Conservation (phyloP, 2,329 filamentous ascomycete species). For the Trichophyton mentagrophytes region DNA sequence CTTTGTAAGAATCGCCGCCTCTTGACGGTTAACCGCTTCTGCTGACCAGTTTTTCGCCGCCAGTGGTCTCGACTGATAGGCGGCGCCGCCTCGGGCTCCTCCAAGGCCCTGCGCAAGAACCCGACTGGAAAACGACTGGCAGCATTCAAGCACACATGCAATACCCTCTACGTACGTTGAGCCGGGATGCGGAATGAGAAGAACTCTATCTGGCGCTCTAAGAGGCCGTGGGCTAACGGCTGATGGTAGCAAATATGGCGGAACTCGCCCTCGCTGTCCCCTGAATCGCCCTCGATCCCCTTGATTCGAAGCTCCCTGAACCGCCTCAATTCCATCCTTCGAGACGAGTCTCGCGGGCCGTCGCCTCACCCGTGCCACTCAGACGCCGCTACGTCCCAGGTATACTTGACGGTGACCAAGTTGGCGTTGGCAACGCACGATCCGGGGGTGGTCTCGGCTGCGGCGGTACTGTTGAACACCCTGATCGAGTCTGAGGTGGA, state of each 20-base stretch:
- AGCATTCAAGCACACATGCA: slow-evolving; percentile 49
- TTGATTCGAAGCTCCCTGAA: slow-evolving; percentile 42
- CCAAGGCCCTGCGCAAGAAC: slow-evolving; percentile 39
- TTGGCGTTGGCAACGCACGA: slow-evolving; percentile 76
- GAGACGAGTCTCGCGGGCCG: slow-evolving; percentile 77
- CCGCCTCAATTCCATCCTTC: slow-evolving; percentile 54
- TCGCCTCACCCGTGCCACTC: slow-evolving; percentile 83
- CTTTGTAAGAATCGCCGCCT: slow-evolving; percentile 28
- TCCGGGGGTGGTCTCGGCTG: slow-evolving; percentile 72
- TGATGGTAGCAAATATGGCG: slow-evolving; percentile 47
- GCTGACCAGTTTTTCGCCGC: background rate
- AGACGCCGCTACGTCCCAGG: slow-evolving; percentile 73
- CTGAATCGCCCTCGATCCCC: slow-evolving; percentile 40
- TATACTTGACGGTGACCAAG: slow-evolving; percentile 80
- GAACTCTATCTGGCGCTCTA: no score
- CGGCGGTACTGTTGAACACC: slow-evolving; percentile 75
- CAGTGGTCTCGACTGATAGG: slow-evolving; percentile 52
- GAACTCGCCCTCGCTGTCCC: slow-evolving; percentile 38
- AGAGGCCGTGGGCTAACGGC: background rate
- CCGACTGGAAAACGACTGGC: slow-evolving; percentile 48
- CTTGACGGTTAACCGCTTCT: slow-evolving; percentile 6
- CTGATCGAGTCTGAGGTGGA: slow-evolving; percentile 95
- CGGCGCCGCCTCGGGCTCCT: slow-evolving; percentile 36
- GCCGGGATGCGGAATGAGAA: background rate
- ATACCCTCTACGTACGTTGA: slow-evolving; percentile 40